These are phyloP conservation scores for Moesziomyces sp. DNA, from an alignment of 1,284 basidiomycete genomes.

Conservation along the genomic window DNA sequence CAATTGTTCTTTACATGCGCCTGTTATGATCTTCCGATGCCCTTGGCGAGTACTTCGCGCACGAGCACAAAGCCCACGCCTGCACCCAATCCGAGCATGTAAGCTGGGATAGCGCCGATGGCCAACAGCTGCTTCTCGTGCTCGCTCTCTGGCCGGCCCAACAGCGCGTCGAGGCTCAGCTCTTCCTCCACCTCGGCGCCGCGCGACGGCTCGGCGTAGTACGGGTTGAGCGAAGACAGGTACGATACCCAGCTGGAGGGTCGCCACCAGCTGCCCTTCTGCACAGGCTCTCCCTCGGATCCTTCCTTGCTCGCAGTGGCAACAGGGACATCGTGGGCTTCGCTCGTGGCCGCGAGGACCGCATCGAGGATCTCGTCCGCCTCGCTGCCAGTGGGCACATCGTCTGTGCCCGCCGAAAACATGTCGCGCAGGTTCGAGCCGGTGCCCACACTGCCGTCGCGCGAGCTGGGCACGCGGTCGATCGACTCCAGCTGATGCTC, in stretches of 20 bases:
- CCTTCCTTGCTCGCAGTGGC: not conserved
- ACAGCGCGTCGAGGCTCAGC: constrained; percentile 21
- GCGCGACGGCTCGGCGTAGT: constrained; percentile 15
- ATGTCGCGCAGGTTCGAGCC: constrained; percentile 9
- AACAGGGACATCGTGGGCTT: not conserved
- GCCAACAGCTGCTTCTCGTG: constrained; percentile 22
- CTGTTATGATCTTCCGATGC: not conserved
- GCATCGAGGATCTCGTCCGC: constrained; percentile 17
- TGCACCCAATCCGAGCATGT: constrained; percentile 53
- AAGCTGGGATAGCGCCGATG: constrained; percentile 54
- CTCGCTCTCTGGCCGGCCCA: constrained; percentile 23
- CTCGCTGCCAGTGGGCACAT: not conserved
- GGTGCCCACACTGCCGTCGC: not conserved
- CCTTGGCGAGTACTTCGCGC: constrained; percentile 32
- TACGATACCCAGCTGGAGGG: constrained; percentile 26
- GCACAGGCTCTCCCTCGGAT: not conserved
- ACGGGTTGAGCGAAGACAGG: constrained; percentile 42
- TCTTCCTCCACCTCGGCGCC: constrained; percentile 21
- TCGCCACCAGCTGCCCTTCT: not conserved
- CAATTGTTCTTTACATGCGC: too few species aligned
- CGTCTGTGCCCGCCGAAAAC: constrained; percentile 6
- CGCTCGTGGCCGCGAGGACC: constrained; percentile 6
- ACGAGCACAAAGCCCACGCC: constrained; percentile 55
- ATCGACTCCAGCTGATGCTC: constrained; percentile 35
- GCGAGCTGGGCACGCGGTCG: not conserved